Conservation (phyloP, 2,329 filamentous ascomycete species). For the Hymenoscyphus albidus region DNA sequence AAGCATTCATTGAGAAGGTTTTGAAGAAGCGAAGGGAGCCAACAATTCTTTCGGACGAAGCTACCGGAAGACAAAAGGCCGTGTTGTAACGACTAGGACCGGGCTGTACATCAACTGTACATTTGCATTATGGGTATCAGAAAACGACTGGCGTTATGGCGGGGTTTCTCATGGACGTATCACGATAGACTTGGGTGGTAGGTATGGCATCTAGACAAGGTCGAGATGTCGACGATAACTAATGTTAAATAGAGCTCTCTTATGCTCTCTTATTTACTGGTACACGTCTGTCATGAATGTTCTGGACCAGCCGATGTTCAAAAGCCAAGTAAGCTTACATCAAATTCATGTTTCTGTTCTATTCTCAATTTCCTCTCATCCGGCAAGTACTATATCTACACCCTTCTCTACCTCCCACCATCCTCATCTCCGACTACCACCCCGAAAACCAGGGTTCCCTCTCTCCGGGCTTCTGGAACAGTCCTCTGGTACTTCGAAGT, state of each 20-base stretch:
- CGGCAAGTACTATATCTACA: too few species aligned
- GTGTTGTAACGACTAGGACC: slow-evolving; percentile 20
- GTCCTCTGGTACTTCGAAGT: too few species aligned
- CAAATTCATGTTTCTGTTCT: background rate
- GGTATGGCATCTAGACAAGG: background rate
- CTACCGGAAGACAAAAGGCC: slow-evolving; percentile 30
- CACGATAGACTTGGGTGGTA: background rate
- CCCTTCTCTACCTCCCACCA: too few species aligned
- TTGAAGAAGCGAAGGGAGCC: slow-evolving; percentile 43
- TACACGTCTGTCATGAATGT: too few species aligned
- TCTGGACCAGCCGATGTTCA: background rate
- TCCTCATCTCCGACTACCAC: too few species aligned
- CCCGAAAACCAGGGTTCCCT: too few species aligned
- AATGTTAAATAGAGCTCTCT: background rate
- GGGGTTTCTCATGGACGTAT: background rate
- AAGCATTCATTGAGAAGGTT: slow-evolving; percentile 98
- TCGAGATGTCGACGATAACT: background rate
- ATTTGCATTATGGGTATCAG: background rate
- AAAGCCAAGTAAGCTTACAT: background rate
- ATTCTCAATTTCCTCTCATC: too few species aligned
- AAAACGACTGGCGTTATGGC: background rate
- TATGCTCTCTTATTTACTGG: background rate
- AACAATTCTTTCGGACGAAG: slow-evolving; percentile 29
- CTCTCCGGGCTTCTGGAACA: too few species aligned
- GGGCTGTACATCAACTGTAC: slow-evolving; percentile 4